These are phyloP conservation scores for Cryphonectria radicalis DNA, from an alignment of 2,329 filamentous ascomycete genomes.

Conservation along the genomic window DNA sequence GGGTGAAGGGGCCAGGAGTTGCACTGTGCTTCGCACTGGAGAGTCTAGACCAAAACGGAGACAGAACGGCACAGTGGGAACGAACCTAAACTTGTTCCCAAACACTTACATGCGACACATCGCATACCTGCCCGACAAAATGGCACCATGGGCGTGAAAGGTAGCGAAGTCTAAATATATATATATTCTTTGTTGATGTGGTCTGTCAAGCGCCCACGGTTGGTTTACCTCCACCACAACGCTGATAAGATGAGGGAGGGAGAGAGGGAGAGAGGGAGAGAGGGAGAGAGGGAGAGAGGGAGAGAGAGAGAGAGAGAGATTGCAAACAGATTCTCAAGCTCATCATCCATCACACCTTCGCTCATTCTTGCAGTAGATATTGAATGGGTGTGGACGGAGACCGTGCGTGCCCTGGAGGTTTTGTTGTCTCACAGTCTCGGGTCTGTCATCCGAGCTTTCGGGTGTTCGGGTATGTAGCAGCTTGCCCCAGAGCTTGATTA, in stretches of 20 bases:
- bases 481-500: not conserved
- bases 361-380: not conserved
- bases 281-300: too few relatives aligned
- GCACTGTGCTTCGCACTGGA: not conserved
- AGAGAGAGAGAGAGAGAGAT: too few relatives aligned
- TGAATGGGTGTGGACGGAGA: not conserved
- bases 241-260: not conserved
- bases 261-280: not conserved
- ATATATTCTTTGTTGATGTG: not conserved
- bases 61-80: not conserved
- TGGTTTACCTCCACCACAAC: not conserved
- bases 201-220: too few relatives aligned
- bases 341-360: not conserved
- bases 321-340: not conserved
- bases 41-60: conserved; percentile 11
- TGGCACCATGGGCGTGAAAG: not conserved
- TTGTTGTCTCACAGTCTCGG: conserved; percentile 8
- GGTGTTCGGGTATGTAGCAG: not conserved
- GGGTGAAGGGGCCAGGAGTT: not conserved
- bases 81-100: not conserved
- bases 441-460: conserved; percentile 3
- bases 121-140: not conserved
- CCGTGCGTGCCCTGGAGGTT: not conserved
- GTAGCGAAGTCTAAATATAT: not conserved
- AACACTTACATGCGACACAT: not conserved